Evolutionary conservation across 164 flowering plant species (phyloP), one percentile per base, ranked within the genome.

Genomic region (Tetracentron sinense): DNA sequence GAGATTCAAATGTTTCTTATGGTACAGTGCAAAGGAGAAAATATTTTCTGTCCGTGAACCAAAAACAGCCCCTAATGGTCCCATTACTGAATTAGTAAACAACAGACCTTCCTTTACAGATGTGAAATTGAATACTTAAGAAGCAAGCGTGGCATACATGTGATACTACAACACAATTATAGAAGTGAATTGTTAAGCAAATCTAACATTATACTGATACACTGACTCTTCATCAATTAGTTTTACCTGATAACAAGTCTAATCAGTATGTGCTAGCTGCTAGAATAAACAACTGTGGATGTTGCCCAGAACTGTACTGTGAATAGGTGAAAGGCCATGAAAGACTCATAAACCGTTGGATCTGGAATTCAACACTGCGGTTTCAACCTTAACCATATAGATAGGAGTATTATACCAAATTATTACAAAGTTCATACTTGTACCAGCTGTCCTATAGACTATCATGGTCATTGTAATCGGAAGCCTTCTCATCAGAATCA

Each of bases 401-500:
- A n/a, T n/a, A n/a, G n/a, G n/a, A n/a, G n/a, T n/a, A n/a, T n/a
- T n/a, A n/a, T n/a, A n/a, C n/a, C n/a, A n/a, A n/a, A n/a, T n/a
- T n/a, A n/a, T n/a, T n/a, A n/a, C n/a, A n/a, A n/a, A n/a, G n/a
- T n/a, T n/a, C n/a, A n/a, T n/a, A n/a, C n/a, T 38, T 38, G 44
- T 38, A 8, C 8, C 29, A 19, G 25, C 31, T 49, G 6, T 35
- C 52, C 69, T 27, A 42, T 22, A 57, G 38, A n/a, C n/a, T n/a
- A n/a, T n/a, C n/a, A n/a, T n/a, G 38, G 44, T 71, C 76, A 25
- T 65, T 54, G 55, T 54, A 20, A 60, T 74, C 65, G 12, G 72
- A 63, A 67, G 61, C 68, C 60, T 52, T 56, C 25, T 72, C 74
- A 51, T 80, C 86, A 42, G 77, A 68, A 62, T 82, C 83, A 57